Base-by-base conservation (phyloP, 2,329 filamentous ascomycete genomes). In the Mariannaea sp. region DNA sequence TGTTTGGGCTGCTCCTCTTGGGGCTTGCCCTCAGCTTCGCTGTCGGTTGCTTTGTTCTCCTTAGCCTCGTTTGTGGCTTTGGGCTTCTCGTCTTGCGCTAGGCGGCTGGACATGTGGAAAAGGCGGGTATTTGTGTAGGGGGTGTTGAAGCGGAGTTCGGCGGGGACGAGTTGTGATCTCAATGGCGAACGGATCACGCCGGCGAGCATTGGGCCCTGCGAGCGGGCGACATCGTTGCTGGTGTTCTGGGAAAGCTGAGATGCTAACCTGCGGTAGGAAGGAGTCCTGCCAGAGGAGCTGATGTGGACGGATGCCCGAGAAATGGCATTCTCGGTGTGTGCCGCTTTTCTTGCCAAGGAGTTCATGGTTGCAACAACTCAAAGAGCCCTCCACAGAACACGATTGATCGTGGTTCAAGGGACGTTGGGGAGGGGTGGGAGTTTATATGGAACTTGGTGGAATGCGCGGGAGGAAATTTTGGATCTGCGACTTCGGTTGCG, bases 231-330 rank as follows among this genome's bases (percentile, higher is more conserved):
- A 65, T 66, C 64, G 40, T 62, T 60, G 33, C 57, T 61, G 49
- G 63, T 51, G 55, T 58, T 64, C 41, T 65, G 66, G 22, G 68
- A 68, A 51, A 73, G 65, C 52, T 71, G 64, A 40, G 69, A 73
- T 52, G 68, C 68, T 77, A 81, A 74, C 71, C 78, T 75, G 65
- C 74, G 71, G 60, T 77, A 78, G 17, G 77, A 75, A 50, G 78
- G 77, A 47, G 76, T 75, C 71, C 74, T 77, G 68, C 75, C 71
- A 58, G 72, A 66, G 49, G 73, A 70, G 48, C 71, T 53, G 57
- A 56, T 60, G 42, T 74, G 71, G 52, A 72, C 67, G 59, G 76
- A 72, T 47, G 72, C 72, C 68, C 76, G 70, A 14, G 72, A 68
- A 36, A 79, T 67, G 60, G 71, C 71, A 61, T 70, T 70, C 57